These are phyloP conservation scores for Alnus rubra DNA, from an alignment of 306 rosid species.

Conservation along the genomic window DNA sequence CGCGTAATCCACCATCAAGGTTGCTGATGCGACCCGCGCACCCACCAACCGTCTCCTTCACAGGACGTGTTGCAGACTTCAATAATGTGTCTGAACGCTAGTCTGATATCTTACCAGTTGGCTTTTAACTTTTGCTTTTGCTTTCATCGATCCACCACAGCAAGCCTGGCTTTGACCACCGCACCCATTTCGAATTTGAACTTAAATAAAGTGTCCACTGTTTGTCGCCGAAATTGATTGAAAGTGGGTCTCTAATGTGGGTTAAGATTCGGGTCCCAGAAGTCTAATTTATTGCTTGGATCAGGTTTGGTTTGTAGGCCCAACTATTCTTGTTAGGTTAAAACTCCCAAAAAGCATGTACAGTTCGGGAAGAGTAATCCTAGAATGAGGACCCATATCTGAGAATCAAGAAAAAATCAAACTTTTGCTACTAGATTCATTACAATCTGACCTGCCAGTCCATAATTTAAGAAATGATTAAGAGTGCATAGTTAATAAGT, in stretches of 20 bases:
- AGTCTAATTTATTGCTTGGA: too few relatives aligned
- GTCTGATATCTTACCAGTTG: constrained; percentile 26
- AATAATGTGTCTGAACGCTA: constrained; percentile 26
- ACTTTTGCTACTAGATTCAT: too few relatives aligned
- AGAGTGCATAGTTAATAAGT: too few relatives aligned
- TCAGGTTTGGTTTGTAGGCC: too few relatives aligned
- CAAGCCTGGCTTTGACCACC: constrained; percentile 71
- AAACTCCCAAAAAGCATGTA: too few relatives aligned
- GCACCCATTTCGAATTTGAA: constrained; percentile 31
- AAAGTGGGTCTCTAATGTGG: constrained; percentile 33
- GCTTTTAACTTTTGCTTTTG: constrained; percentile 77
- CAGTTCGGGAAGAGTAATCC: too few relatives aligned
- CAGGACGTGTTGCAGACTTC: constrained; percentile 28
- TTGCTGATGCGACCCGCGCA: constrained; percentile 37
- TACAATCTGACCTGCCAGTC: too few relatives aligned
- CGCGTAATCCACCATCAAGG: constrained; percentile 21
- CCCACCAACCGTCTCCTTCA: constrained; percentile 10
- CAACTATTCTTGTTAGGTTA: too few relatives aligned
- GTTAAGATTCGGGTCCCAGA: constrained; percentile 32
- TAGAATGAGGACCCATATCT: too few relatives aligned
- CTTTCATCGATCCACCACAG: constrained; percentile 44
- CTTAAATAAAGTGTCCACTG: constrained; percentile 28
- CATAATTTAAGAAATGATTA: too few relatives aligned
- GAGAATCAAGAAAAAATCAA: too few relatives aligned
- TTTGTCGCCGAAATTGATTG: constrained; percentile 36